Percentiles rank a stretch among this genome's conserved stretches.
phyloP scores from a whole-genome alignment of 129 eudicot species.

The Dittrichia graveolens region DNA sequence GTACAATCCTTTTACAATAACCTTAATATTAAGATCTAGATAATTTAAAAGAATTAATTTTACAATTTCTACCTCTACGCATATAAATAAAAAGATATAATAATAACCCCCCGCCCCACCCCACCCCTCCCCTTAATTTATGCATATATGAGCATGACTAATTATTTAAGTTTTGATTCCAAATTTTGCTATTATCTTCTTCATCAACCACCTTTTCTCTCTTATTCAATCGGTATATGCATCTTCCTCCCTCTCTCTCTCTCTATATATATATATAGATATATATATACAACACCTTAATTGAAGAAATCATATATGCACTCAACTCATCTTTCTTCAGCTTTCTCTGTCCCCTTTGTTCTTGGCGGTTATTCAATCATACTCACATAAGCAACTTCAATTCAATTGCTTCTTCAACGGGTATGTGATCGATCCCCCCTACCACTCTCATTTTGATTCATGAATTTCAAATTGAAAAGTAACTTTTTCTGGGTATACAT shows the following conservation, averaged over 20 bases:
- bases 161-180: slow-evolving; percentile 21
- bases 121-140: slow-evolving; percentile 21
- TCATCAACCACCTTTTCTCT: slow-evolving; percentile 39
- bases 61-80: no score
- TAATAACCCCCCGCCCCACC: not conserved
- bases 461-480: not conserved
- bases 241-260: no score
- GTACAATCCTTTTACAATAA: no score
- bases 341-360: slow-evolving; percentile 25
- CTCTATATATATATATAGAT: slow-evolving; percentile 29
- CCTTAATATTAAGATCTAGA: no score
- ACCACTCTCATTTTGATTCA: not conserved
- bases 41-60: no score
- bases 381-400: not conserved
- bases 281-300: slow-evolving; percentile 16
- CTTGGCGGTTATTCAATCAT: slow-evolving; percentile 15
- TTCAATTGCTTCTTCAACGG: not conserved
- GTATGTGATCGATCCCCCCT: slow-evolving; percentile 8
- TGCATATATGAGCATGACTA: slow-evolving; percentile 6
- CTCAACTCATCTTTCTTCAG: not conserved
- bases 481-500: not conserved
- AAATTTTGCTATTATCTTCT: slow-evolving; percentile 20
- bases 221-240: slow-evolving; percentile 7
- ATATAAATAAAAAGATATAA: not conserved
- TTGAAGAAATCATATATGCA: slow-evolving; percentile 13